Conservation (phyloP, 2,329 filamentous ascomycete genomes). For the Raffaelea ambrosiae region DNA sequence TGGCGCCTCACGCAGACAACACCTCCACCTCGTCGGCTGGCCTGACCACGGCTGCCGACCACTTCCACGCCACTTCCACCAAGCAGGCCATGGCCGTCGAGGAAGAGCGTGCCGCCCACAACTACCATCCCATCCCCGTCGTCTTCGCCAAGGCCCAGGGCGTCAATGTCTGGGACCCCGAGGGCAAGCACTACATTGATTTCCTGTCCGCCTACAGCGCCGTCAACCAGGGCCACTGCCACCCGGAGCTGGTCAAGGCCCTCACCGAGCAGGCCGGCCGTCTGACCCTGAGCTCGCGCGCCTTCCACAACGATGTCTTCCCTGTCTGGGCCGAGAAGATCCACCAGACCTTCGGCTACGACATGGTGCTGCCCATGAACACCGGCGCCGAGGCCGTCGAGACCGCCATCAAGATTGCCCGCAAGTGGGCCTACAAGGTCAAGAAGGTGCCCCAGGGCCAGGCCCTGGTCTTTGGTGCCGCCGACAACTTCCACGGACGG, state of each 20-base stretch:
- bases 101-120: conserved; percentile 84
- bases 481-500: conserved; percentile 93
- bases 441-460: conserved; percentile 81
- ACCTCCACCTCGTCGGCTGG: conserved; percentile 15
- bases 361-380: conserved; percentile 98
- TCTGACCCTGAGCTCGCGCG: conserved; percentile 84
- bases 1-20: conserved; percentile 50
- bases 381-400: conserved; percentile 94
- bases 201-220: conserved; percentile 97
- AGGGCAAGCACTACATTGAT: conserved; percentile 91
- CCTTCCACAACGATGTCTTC: conserved; percentile 98
- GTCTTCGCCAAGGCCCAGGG: conserved; percentile 84
- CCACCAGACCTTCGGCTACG: conserved; percentile 80
- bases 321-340: conserved; percentile 92
- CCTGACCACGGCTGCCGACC: too few relatives aligned
- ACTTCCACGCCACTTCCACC: conserved; percentile 70
- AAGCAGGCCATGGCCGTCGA: conserved; percentile 72
- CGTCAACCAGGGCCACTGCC: conserved; percentile 96
- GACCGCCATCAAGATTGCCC: conserved; percentile 89
- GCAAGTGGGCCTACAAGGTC: conserved; percentile 97
- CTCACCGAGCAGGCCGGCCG: conserved; percentile 82
- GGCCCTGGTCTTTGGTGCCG: conserved; percentile 74
- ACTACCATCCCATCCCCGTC: conserved; percentile 94
- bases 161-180: conserved; percentile 91
- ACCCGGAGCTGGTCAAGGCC: conserved; percentile 89